phyloP scores from a whole-genome alignment of 495 filamentous ascomycete genomes.

The Xylaria palmicola region DNA sequence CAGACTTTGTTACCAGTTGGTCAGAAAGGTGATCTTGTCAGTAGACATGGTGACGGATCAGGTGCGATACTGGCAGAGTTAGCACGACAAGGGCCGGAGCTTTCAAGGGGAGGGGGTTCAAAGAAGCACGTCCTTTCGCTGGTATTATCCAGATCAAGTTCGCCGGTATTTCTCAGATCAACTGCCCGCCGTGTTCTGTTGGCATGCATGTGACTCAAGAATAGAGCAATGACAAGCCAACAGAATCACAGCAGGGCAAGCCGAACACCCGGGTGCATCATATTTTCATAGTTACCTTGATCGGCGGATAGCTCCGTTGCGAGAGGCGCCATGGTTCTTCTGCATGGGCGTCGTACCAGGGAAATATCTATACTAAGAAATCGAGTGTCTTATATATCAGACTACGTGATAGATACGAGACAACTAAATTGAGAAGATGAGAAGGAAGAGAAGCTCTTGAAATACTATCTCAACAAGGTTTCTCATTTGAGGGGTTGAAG shows the following conservation, averaged over 20 bases:
- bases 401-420: background rate
- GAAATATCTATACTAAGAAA: background rate
- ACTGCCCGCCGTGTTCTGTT: constrained; percentile 7
- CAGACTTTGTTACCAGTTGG: constrained; percentile 58
- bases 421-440: background rate
- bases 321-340: constrained; percentile 23
- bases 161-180: constrained; percentile 34
- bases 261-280: constrained; percentile 41
- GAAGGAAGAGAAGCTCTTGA: background rate
- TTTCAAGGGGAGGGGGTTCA: constrained; percentile 38
- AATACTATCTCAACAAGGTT: background rate
- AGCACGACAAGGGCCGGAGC: constrained; percentile 27
- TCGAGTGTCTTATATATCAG: background rate
- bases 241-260: constrained; percentile 3
- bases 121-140: constrained; percentile 79
- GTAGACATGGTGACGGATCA: constrained; percentile 59
- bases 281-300: constrained; percentile 60
- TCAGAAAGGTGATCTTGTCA: constrained; percentile 73
- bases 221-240: background rate
- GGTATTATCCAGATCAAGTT: constrained; percentile 86
- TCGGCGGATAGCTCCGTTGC: constrained; percentile 32
- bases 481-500: constrained; percentile 2
- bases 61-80: constrained; percentile 30
- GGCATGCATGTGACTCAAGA: background rate
- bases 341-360: constrained; percentile 14